Evolutionary conservation across 1,139 yeast species (phyloP), one percentile per base, ranked within the genome.

Genomic region (Sporopachydermia cereana): DNA sequence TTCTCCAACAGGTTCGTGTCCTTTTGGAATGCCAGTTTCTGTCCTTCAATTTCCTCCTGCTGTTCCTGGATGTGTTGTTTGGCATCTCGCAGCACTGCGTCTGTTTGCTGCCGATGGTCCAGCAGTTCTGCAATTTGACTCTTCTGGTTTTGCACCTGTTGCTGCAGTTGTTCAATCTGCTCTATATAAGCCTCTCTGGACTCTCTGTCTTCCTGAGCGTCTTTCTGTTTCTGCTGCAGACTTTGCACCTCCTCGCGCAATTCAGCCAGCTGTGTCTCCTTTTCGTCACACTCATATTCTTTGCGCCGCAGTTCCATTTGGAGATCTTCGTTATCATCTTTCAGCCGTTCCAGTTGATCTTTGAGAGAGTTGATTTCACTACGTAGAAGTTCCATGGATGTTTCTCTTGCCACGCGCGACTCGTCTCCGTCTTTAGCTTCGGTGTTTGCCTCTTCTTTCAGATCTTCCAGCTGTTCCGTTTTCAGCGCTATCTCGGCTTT

Each of bases 331-430:
- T 57, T 48, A 36, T 54, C 47, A 21, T 52, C 43, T 44, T 52
- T 50, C 21, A 52, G 42, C 3, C 44, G 22, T 17, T 46, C 47
- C 14, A 25, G 14, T 25, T 41, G 17, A 7, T 43, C 20, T 50
- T 51, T 1, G 75, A 74, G 17, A 71, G 66, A 18, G 63, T 62
- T 7, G 14, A 44, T 43, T 49, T 65, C 67, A 2, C 51, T 47
- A 2, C 63, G 54, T n/a, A 71, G 57, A 44, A 72, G 63, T 43
- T 47, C 48, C 39, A 46, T 49, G 14, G 44, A 48, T 24, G 49
- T 55, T 41, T 43, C 18, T 36, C 47, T 43, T 46, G 14, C 51
- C 41, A 18, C 44, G n/a, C n/a, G n/a, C n/a, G n/a, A n/a, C n/a
- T n/a, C n/a, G n/a, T n/a, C n/a, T n/a, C n/a, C n/a, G n/a, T 45